Percentiles rank a stretch among this genome's conserved stretches.
These are phyloP conservation scores for Candida andamanensis DNA, from an alignment of 805 yeast species.

Conservation along the genomic window DNA sequence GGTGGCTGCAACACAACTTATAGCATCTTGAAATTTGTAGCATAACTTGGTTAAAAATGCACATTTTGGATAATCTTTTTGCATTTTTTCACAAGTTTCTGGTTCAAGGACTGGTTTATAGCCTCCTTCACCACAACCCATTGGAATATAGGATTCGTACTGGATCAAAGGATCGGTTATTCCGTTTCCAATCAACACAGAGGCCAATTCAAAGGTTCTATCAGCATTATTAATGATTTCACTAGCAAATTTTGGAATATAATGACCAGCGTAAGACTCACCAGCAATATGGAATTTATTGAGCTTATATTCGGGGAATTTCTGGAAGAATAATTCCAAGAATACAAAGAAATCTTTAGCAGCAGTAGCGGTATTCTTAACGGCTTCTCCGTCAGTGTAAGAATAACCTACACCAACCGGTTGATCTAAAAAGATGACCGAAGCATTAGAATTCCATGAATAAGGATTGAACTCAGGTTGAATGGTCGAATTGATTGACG, in stretches of 20 bases:
- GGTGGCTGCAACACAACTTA: constrained; percentile 39
- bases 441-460: constrained; percentile 90
- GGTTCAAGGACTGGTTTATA: constrained; percentile 30
- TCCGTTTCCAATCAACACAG: constrained; percentile 43
- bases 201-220: constrained; percentile 32
- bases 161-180: constrained; percentile 41
- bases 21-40: constrained; percentile 25
- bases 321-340: constrained; percentile 74
- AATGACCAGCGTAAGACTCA: constrained; percentile 92
- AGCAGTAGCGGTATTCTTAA: constrained; percentile 72
- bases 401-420: constrained; percentile 94
- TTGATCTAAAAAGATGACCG: constrained; percentile 87
- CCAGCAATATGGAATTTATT: constrained; percentile 83
- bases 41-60: constrained; percentile 26
- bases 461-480: constrained; percentile 73
- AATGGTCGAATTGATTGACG: constrained; percentile 60
- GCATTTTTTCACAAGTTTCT: constrained; percentile 31
- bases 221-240: constrained; percentile 71
- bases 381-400: constrained; percentile 56
- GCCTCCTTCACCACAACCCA: constrained; percentile 45
- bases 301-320: constrained; percentile 64
- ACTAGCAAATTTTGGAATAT: constrained; percentile 83
- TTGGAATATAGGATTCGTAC: constrained; percentile 34
- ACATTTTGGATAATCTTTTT: constrained; percentile 30
- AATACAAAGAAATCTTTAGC: constrained; percentile 85